Percentiles rank a stretch among this genome's conserved stretches.
phyloP scores from a whole-genome alignment of 495 filamentous ascomycete genomes.

The Aspergillus conjunctus region DNA sequence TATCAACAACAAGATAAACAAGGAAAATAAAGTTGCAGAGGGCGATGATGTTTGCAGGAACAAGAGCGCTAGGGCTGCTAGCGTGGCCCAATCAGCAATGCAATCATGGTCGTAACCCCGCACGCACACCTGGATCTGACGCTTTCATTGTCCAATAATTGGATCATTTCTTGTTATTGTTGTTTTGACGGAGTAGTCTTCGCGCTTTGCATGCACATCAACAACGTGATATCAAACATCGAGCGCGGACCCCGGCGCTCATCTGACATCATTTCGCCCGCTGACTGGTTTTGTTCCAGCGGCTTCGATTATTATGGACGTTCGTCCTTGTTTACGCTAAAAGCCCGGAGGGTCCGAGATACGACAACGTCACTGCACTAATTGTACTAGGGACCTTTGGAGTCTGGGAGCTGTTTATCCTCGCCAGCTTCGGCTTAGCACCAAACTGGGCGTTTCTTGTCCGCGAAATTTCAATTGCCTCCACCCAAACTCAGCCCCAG shows the following conservation, averaged over 20 bases:
- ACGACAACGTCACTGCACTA: conserved; percentile 15
- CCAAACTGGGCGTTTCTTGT: neutral
- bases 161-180: conserved; percentile 3
- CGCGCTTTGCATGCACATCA: neutral
- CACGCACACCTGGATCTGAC: conserved; percentile 17
- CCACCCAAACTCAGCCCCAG: conserved; percentile 1
- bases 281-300: neutral
- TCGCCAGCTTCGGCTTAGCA: neutral
- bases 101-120: conserved; percentile 20
- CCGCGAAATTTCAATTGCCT: neutral
- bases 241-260: neutral
- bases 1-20: conserved; percentile 13
- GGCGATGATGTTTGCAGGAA: conserved; percentile 14
- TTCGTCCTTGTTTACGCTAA: conserved; percentile 7
- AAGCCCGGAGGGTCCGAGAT: conserved; percentile 25
- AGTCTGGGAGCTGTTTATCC: conserved; percentile 2
- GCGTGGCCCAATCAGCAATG: conserved; percentile 21
- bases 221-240: neutral
- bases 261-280: conserved; percentile 8
- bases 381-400: neutral
- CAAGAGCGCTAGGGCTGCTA: conserved; percentile 18
- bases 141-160: conserved; percentile 11
- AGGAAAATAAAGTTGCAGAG: conserved; percentile 27
- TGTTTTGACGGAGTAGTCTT: neutral
- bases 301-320: neutral